These are phyloP conservation scores for Microdochium bolleyi DNA, from an alignment of 2,329 filamentous ascomycete species.

Conservation along the genomic window DNA sequence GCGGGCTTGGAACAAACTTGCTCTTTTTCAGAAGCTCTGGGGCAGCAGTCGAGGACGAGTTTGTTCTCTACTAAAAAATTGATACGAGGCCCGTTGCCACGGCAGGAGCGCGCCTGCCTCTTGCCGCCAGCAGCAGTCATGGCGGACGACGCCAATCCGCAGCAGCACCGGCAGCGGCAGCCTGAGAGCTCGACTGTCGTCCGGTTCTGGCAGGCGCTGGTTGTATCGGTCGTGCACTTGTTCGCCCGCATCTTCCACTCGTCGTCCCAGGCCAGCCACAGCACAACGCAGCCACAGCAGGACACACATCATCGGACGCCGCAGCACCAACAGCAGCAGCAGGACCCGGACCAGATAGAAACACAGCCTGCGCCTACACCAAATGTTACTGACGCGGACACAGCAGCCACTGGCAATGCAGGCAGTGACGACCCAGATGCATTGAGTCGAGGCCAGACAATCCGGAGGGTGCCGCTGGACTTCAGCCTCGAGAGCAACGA, in stretches of 20 bases:
- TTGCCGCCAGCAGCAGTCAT: background rate
- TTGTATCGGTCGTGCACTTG: constrained; percentile 22
- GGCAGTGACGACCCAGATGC: background rate
- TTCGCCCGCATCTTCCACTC: constrained; percentile 17
- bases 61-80: no score
- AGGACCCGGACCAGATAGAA: background rate
- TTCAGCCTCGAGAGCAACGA: background rate
- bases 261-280: background rate
- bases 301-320: constrained; percentile 4
- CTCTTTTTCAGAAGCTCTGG: no score
- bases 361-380: background rate
- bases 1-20: no score
- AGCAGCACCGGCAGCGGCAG: constrained; percentile 24
- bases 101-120: background rate
- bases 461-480: background rate
- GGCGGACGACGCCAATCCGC: constrained; percentile 3
- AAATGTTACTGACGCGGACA: background rate
- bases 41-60: no score
- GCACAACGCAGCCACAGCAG: constrained; percentile 4
- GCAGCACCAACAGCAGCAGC: constrained; percentile 3
- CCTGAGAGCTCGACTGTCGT: constrained; percentile 21
- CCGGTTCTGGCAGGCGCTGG: constrained; percentile 22
- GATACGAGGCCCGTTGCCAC: background rate
- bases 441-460: background rate
- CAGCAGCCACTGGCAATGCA: background rate